Conservation (phyloP, 805 yeast genomes). For the Starmera pachycereana region DNA sequence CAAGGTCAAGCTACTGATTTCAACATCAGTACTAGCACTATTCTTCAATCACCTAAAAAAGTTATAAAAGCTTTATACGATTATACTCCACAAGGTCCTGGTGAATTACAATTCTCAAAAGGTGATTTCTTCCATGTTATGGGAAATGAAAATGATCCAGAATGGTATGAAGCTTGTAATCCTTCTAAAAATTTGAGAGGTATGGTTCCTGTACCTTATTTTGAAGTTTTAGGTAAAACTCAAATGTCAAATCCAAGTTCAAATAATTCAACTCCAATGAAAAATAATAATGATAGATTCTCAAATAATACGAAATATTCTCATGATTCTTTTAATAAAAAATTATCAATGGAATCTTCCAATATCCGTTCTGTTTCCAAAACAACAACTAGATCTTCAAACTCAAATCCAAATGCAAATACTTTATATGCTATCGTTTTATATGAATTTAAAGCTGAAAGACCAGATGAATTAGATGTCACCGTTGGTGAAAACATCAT, state of each 20-base stretch:
- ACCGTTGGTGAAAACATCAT: conserved; percentile 80
- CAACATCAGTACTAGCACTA: conserved; percentile 11
- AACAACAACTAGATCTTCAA: conserved; percentile 14
- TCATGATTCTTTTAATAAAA: background rate
- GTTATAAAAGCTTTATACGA: conserved; percentile 76
- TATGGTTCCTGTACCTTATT: conserved; percentile 77
- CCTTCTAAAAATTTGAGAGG: conserved; percentile 74
- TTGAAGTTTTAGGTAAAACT: conserved; percentile 67
- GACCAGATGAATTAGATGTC: conserved; percentile 76
- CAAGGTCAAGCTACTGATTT: conserved; percentile 10
- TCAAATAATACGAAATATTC: conserved; percentile 7
- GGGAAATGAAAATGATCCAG: conserved; percentile 44
- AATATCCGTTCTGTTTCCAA: conserved; percentile 11
- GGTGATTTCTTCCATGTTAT: conserved; percentile 88
- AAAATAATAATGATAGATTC: conserved; percentile 1
- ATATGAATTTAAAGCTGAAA: conserved; percentile 73
- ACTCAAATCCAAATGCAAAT: conserved; percentile 14
- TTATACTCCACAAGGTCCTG: conserved; percentile 69
- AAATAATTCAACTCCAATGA: conserved; percentile 25
- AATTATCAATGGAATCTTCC: conserved; percentile 10
- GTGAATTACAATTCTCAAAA: conserved; percentile 64
- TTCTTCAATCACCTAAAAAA: conserved; percentile 53
- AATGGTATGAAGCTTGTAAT: conserved; percentile 83
- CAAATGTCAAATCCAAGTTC: conserved; percentile 12
- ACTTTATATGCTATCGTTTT: conserved; percentile 77